These are phyloP conservation scores for Rhododendron henanense DNA, from an alignment of 148 eudicot species.

Conservation along the genomic window DNA sequence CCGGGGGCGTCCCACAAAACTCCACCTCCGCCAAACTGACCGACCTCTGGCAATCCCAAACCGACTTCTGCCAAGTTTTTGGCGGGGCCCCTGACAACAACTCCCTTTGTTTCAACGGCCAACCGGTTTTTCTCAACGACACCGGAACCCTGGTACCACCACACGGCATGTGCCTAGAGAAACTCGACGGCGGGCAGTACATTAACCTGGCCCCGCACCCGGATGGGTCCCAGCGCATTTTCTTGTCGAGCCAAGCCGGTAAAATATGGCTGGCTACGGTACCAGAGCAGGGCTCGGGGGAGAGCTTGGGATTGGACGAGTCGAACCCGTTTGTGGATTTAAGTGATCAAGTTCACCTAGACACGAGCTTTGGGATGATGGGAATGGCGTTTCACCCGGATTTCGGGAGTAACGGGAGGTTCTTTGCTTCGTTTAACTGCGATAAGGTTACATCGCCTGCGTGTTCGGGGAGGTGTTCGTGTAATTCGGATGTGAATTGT, in stretches of 20 bases:
- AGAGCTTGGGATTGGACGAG: slow-evolving; percentile 51
- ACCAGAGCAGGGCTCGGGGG: slow-evolving; percentile 69
- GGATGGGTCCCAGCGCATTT: slow-evolving; percentile 79
- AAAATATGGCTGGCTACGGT: slow-evolving; percentile 74
- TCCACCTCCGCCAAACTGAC: slow-evolving; percentile 51
- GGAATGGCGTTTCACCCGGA: slow-evolving; percentile 93
- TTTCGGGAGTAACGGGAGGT: slow-evolving; percentile 68
- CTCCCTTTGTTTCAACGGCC: slow-evolving; percentile 61
- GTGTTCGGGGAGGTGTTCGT: slow-evolving; percentile 84
- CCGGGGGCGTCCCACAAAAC: slow-evolving; percentile 31
- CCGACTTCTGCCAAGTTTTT: slow-evolving; percentile 61
- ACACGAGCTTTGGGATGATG: slow-evolving; percentile 79
- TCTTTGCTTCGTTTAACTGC: slow-evolving; percentile 86
- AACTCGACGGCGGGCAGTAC: slow-evolving; percentile 48
- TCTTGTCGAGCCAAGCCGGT: slow-evolving; percentile 75
- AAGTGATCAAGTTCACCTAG: slow-evolving; percentile 73
- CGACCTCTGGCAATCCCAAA: slow-evolving; percentile 79
- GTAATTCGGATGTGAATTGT: slow-evolving; percentile 84
- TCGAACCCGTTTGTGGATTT: slow-evolving; percentile 82
- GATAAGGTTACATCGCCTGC: slow-evolving; percentile 60
- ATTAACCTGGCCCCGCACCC: slow-evolving; percentile 89
- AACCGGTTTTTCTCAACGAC: slow-evolving; percentile 38
- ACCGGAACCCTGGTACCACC: slow-evolving; percentile 38
- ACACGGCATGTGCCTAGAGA: slow-evolving; percentile 87
- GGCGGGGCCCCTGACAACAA: slow-evolving; percentile 35